Evolutionary conservation across 306 rosid species (phyloP).

Genomic region (Casuarina cunninghamiana): DNA sequence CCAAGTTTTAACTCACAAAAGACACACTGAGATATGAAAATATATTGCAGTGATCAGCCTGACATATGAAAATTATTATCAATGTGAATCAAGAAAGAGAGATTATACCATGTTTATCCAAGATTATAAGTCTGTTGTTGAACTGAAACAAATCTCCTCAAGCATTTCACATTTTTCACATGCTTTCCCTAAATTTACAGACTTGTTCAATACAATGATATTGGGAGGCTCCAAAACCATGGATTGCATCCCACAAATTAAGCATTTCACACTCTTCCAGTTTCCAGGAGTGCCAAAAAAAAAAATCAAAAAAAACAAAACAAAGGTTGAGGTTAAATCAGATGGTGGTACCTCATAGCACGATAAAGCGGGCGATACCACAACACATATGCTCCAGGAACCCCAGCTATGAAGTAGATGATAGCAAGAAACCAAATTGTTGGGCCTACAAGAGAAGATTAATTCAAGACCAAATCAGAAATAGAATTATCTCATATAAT

Average conservation of each 20-base stretch:
- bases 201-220: constrained; percentile 14
- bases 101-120: background rate
- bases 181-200: constrained; percentile 11
- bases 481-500: constrained; percentile 13
- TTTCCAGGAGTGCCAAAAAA: no score
- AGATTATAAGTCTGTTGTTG: background rate
- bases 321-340: constrained; percentile 6
- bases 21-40: background rate
- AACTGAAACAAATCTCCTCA: background rate
- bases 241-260: background rate
- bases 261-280: no score
- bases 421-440: constrained; percentile 83
- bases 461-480: constrained; percentile 25
- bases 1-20: background rate
- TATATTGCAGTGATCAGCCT: background rate
- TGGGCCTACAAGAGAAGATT: constrained; percentile 55
- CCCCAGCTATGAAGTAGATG: constrained; percentile 70
- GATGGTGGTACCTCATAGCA: constrained; percentile 72
- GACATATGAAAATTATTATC: background rate
- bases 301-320: background rate
- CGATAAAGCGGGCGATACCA: constrained; percentile 99
- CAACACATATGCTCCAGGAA: constrained; percentile 73
- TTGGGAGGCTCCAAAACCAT: constrained; percentile 25
- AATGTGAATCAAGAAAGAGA: background rate
- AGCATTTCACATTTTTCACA: constrained; percentile 14